Conservation (phyloP, 169 alveolate species). For the Babesia gibsoni region DNA sequence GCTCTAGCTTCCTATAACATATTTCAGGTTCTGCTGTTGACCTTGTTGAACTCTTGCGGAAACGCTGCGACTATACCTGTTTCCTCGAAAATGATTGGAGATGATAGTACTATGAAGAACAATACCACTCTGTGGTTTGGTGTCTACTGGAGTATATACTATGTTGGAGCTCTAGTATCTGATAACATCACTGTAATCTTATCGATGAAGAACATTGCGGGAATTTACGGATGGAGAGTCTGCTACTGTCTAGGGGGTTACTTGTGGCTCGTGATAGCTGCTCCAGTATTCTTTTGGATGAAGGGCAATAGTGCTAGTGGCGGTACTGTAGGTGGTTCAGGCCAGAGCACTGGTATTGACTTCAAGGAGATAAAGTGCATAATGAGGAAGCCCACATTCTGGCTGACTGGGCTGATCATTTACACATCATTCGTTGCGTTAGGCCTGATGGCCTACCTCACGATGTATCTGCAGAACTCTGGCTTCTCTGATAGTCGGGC, state of each 20-base stretch:
- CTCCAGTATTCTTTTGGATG: neutral
- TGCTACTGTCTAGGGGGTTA: conserved; percentile 18
- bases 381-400: too few relatives aligned
- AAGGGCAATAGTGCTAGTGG: too few relatives aligned
- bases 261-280: conserved; percentile 2
- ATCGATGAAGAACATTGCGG: neutral
- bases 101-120: neutral
- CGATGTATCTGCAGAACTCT: conserved; percentile 86
- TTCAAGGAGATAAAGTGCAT: conserved; percentile 16
- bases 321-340: too few relatives aligned
- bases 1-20: neutral
- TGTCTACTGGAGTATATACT: conserved; percentile 16
- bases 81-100: conserved; percentile 18
- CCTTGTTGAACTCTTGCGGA: conserved; percentile 54
- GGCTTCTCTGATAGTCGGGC: conserved; percentile 83
- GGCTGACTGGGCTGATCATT: conserved; percentile 34
- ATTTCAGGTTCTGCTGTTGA: too few relatives aligned
- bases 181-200: neutral
- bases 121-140: conserved; percentile 26
- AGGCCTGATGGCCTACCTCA: conserved; percentile 84
- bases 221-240: conserved; percentile 39
- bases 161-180: conserved; percentile 34
- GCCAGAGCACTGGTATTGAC: too few relatives aligned
- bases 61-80: too few relatives aligned
- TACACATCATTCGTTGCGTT: conserved; percentile 86